A percentile compares a stretch with the other conserved stretches of the same genome.
These are phyloP conservation scores for Oryza australiensis DNA, from an alignment of 176 grass and related monocot genomes.

Conservation along the genomic window DNA sequence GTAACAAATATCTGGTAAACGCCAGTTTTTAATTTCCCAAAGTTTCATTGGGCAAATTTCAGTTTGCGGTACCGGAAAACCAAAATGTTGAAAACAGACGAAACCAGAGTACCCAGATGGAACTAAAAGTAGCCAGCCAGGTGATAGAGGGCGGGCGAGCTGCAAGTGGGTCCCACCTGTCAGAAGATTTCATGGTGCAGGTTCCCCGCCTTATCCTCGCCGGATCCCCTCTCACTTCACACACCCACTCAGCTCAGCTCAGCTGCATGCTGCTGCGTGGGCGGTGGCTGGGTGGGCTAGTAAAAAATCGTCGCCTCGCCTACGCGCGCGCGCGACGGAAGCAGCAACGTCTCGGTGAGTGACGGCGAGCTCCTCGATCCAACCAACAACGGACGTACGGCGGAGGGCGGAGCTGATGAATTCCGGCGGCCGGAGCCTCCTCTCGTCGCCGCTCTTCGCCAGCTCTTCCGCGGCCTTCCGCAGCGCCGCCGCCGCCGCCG, in stretches of 20 bases:
- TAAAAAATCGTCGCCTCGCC: background rate
- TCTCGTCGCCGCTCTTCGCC: constrained; percentile 48
- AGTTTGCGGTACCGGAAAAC: too few relatives aligned
- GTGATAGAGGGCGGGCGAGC: too few relatives aligned
- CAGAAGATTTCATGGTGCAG: background rate
- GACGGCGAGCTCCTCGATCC: too few relatives aligned
- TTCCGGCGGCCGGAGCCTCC: constrained; percentile 54
- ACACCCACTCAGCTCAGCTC: background rate
- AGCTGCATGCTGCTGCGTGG: background rate
- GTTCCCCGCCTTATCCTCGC: background rate
- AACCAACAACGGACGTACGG: too few relatives aligned
- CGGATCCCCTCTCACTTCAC: background rate
- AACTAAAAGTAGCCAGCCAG: background rate
- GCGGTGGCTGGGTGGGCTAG: background rate
- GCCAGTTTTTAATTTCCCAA: too few relatives aligned
- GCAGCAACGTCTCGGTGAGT: too few relatives aligned
- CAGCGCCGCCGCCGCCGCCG: background rate
- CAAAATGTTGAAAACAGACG: background rate
- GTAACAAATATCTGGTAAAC: too few relatives aligned
- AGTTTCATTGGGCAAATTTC: too few relatives aligned
- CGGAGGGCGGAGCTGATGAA: constrained; percentile 29
- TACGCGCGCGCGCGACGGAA: too few relatives aligned
- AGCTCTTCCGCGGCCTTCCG: constrained; percentile 42
- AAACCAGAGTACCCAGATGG: background rate
- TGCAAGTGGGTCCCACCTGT: background rate